Evolutionary conservation across 2,329 filamentous ascomycete genomes (phyloP).

Genomic region (Botrytis galanthina): DNA sequence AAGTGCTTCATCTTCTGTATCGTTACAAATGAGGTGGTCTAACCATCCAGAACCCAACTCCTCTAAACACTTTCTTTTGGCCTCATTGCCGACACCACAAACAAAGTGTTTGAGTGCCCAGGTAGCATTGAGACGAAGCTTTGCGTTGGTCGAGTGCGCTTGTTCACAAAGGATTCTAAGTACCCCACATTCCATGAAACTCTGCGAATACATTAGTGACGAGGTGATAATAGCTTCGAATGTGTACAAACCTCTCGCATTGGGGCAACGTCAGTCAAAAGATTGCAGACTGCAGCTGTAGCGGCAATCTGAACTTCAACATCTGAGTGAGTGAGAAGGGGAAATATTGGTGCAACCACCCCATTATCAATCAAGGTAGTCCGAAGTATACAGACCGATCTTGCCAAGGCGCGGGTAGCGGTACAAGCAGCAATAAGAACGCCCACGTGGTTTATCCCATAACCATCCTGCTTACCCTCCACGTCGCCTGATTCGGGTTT

Average conservation of each 20-base stretch:
- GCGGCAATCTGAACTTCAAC: slow-evolving; percentile 82
- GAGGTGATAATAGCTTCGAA: not conserved
- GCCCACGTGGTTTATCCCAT: slow-evolving; percentile 69
- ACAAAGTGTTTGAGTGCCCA: slow-evolving; percentile 95
- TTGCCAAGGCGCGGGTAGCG: slow-evolving; percentile 74
- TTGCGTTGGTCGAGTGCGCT: slow-evolving; percentile 76
- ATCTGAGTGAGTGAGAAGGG: slow-evolving; percentile 70
- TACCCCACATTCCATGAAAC: slow-evolving; percentile 70
- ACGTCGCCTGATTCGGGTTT: slow-evolving; percentile 21
- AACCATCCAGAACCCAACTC: slow-evolving; percentile 79
- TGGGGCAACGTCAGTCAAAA: slow-evolving; percentile 85
- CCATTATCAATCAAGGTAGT: slow-evolving; percentile 86
- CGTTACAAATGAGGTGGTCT: slow-evolving; percentile 69
- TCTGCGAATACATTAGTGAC: slow-evolving; percentile 44
- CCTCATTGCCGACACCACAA: slow-evolving; percentile 64
- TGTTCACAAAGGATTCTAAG: slow-evolving; percentile 78
- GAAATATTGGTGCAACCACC: slow-evolving; percentile 73
- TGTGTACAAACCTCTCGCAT: slow-evolving; percentile 71
- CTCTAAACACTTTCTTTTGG: slow-evolving; percentile 76
- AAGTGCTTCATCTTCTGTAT: slow-evolving; percentile 53
- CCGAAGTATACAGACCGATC: slow-evolving; percentile 79
- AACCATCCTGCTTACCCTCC: slow-evolving; percentile 42
- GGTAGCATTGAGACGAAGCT: slow-evolving; percentile 77
- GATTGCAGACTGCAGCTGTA: slow-evolving; percentile 78
- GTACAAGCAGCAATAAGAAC: slow-evolving; percentile 86